Base-by-base conservation (phyloP, 148 eudicot genomes). In the Persicaria tinctoria region DNA sequence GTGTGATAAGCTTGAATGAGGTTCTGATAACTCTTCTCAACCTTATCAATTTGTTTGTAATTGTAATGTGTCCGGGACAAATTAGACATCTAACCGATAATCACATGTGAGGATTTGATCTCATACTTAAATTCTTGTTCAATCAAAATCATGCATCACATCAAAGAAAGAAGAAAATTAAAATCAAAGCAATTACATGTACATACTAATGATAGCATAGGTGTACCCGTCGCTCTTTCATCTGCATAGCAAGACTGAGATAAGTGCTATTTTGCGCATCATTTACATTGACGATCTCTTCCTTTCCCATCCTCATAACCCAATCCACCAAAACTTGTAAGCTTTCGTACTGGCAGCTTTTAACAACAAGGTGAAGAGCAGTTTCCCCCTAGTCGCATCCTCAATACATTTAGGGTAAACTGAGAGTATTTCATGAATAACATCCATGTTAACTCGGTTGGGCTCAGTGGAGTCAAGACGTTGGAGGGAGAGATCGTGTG, bases 361-460 rank as follows among this genome's bases (percentile, higher is more conserved):
- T 84, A 11, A 90, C 87, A 5, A 90, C 88, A 45, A 89, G 81
- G 80, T 87, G 93, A 46, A 91, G 85, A 75, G 79, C 77, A 5
- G 86, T 88, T 74, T 88, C 96, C 12, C 80, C 80, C 9, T 84
- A 81, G 32, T 87, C 71, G 81, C 77, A 41, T 84, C 86, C 20
- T 72, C 76, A 13, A 85, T 27, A 23, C 85, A 81, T 70, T 78
- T 84, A 17, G 75, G 76, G 74, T 83, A 74, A 45, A 44, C 54
- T 45, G 76, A 77, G 45, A 90, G 79, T 80, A 87, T 63, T 55
- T 83, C 89, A 7, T 20, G 57, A 0, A 86, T 48, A 11, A 88
- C 83, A 0, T 73, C 70, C 48, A 23, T 23, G 27, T 23, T 23
- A 23, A 23, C 27, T 23, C 27, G 27, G 27, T 0, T 23, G 1